phyloP scores from a whole-genome alignment of 352 stramenopile genomes.

The Elongisporangium senticosum region DNA sequence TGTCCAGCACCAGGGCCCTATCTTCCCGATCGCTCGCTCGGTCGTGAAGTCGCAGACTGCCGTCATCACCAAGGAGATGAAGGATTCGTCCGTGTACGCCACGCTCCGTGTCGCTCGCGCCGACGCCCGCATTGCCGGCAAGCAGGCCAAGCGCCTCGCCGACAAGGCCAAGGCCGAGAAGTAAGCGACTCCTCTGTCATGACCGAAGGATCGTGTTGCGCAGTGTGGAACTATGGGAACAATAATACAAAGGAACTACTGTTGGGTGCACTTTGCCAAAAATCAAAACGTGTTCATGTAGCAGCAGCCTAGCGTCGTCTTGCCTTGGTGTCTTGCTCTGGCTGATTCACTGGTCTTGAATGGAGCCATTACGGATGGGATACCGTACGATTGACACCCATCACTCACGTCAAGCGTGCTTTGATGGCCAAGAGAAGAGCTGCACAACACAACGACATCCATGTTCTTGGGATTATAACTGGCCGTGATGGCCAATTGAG shows the following conservation, averaged over 20 bases:
- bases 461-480: neutral
- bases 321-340: no score
- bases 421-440: neutral
- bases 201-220: slow-evolving; percentile 6
- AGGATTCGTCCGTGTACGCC: slow-evolving; percentile 77
- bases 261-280: slow-evolving; percentile 13
- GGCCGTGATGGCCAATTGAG: neutral
- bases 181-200: slow-evolving; percentile 37
- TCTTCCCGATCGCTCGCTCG: slow-evolving; percentile 78
- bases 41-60: slow-evolving; percentile 71
- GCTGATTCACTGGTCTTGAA: no score
- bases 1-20: slow-evolving; percentile 81
- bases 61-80: slow-evolving; percentile 85
- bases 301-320: no score
- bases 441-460: neutral
- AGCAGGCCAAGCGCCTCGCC: slow-evolving; percentile 86
- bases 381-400: neutral
- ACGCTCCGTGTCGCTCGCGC: slow-evolving; percentile 80
- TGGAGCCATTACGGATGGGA: neutral
- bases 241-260: slow-evolving; percentile 33
- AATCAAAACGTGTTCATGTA: slow-evolving; percentile 5
- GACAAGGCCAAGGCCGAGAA: slow-evolving; percentile 85
- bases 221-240: slow-evolving; percentile 63
- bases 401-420: no score
- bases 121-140: slow-evolving; percentile 82